phyloP scores from a whole-genome alignment of 225 moss, liverwort and hornwort species.

The Anthoceros angustus region DNA sequence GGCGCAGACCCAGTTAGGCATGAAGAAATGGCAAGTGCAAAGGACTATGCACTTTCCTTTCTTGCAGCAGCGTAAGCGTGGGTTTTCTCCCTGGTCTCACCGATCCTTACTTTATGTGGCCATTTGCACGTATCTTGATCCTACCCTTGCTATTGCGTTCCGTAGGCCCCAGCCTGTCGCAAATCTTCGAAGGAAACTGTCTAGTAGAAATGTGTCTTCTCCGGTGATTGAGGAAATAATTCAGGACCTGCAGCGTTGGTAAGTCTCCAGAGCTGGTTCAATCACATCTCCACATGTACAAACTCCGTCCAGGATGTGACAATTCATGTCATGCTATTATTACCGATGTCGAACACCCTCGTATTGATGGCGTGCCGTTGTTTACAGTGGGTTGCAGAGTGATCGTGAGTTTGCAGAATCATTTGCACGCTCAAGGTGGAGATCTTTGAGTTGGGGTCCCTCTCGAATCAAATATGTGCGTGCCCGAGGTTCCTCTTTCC shows the following conservation, averaged over 20 bases:
- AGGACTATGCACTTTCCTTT: conserved; percentile 31
- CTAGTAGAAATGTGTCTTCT: conserved; percentile 20
- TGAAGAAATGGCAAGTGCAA: conserved; percentile 31
- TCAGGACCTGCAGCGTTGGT: conserved; percentile 46
- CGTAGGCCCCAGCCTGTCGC: conserved; percentile 48
- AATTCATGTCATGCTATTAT: neutral
- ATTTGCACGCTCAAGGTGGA: conserved; percentile 83
- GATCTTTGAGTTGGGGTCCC: conserved; percentile 75
- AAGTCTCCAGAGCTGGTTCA: neutral
- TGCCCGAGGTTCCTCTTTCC: neutral
- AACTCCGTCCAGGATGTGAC: neutral
- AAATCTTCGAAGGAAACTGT: conserved; percentile 50
- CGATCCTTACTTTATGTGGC: neutral
- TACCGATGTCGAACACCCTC: neutral
- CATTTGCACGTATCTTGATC: neutral
- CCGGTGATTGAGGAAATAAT: conserved; percentile 38
- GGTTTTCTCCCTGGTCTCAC: neutral
- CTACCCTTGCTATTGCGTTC: neutral
- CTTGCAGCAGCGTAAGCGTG: conserved; percentile 37
- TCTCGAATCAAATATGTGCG: conserved; percentile 65
- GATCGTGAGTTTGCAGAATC: conserved; percentile 67
- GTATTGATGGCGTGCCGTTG: neutral
- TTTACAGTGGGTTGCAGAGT: conserved; percentile 72
- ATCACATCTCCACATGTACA: neutral
- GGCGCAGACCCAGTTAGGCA: neutral